phyloP scores from a whole-genome alignment of 805 yeast species.

The Candida nanaspora region DNA sequence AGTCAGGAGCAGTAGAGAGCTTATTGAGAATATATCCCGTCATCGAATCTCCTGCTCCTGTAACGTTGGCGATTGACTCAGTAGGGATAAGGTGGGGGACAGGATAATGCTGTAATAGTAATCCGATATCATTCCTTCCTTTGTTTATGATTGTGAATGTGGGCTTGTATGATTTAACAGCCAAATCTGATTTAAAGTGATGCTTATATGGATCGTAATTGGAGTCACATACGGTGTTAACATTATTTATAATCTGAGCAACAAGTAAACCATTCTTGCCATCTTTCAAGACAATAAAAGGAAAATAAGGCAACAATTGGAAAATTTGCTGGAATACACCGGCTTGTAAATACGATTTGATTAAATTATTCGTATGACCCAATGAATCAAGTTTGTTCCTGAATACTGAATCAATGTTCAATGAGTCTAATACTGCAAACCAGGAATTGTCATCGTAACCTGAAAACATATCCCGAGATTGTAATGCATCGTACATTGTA shows the following conservation, averaged over 20 bases:
- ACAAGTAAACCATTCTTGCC: constrained; percentile 58
- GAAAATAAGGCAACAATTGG: constrained; percentile 68
- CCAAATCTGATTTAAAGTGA: not conserved
- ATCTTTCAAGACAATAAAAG: constrained; percentile 57
- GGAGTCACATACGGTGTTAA: constrained; percentile 12
- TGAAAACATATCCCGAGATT: constrained; percentile 31
- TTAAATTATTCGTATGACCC: constrained; percentile 17
- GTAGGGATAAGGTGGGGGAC: constrained; percentile 29
- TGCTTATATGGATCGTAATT: constrained; percentile 3
- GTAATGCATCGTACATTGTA: constrained; percentile 45
- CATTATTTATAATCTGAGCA: constrained; percentile 24
- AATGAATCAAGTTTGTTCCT: constrained; percentile 37
- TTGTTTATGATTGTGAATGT: constrained; percentile 14
- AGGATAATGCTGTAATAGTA: constrained; percentile 57
- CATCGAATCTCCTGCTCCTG: constrained; percentile 86
- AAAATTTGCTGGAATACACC: constrained; percentile 63
- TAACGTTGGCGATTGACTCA: constrained; percentile 50
- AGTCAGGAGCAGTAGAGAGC: constrained; percentile 17
- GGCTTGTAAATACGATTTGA: constrained; percentile 20
- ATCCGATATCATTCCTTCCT: constrained; percentile 34
- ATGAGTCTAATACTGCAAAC: constrained; percentile 66
- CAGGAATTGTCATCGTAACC: constrained; percentile 45
- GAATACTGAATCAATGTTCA: constrained; percentile 41
- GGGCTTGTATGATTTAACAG: not conserved
- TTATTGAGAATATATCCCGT: constrained; percentile 55